phyloP scores from a whole-genome alignment of 495 filamentous ascomycete genomes.

The Amniculicola lignicola region DNA sequence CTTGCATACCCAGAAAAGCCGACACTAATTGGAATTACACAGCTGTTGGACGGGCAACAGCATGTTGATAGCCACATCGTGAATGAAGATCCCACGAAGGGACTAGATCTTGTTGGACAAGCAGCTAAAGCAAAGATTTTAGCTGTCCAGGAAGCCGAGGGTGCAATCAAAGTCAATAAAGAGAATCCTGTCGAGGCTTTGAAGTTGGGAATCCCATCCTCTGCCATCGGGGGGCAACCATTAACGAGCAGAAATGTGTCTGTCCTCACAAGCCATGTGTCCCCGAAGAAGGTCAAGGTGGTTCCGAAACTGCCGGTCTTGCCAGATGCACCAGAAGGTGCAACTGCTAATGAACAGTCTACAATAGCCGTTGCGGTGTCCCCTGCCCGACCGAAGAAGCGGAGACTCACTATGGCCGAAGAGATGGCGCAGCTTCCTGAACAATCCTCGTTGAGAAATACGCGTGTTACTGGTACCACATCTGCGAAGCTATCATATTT shows the following conservation, averaged over 20 bases:
- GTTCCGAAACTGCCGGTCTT: neutral
- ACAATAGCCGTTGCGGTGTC: neutral
- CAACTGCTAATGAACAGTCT: neutral
- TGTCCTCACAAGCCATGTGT: neutral
- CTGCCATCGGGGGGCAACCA: slow-evolving; percentile 20
- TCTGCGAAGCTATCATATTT: slow-evolving; percentile 89
- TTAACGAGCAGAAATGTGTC: slow-evolving; percentile 3
- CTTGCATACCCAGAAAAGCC: slow-evolving; percentile 48
- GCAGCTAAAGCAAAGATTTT: slow-evolving; percentile 11
- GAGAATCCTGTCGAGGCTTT: slow-evolving; percentile 17
- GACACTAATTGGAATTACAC: slow-evolving; percentile 51
- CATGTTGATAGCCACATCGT: slow-evolving; percentile 56
- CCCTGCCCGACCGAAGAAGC: slow-evolving; percentile 16
- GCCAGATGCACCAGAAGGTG: neutral
- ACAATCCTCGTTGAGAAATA: slow-evolving; percentile 56
- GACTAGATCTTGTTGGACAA: slow-evolving; percentile 50
- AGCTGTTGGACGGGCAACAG: slow-evolving; percentile 57
- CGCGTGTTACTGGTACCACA: slow-evolving; percentile 70
- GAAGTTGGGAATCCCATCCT: slow-evolving; percentile 39
- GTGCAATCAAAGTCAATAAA: neutral
- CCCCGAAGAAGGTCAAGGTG: slow-evolving; percentile 15
- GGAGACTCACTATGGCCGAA: slow-evolving; percentile 23
- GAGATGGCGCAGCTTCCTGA: slow-evolving; percentile 36
- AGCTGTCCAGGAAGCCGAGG: slow-evolving; percentile 16
- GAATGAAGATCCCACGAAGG: slow-evolving; percentile 48